A percentile compares a stretch with the other conserved stretches of the same genome.
phyloP scores from a whole-genome alignment of 2,329 filamentous ascomycete genomes.

The Claviceps pazoutovae region DNA sequence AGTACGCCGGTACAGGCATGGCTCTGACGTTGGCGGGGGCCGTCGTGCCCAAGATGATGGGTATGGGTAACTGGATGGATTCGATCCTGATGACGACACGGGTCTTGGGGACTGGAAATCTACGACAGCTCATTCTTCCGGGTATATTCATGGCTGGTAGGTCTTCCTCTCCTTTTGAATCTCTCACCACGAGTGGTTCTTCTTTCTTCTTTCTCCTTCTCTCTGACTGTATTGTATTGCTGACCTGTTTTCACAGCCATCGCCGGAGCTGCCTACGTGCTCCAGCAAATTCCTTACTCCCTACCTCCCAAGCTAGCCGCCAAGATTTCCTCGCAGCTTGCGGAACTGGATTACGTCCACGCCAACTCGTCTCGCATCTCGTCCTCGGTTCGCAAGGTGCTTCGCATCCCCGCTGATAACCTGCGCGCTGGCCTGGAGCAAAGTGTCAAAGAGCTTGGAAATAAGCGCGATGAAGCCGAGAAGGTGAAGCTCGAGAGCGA shows the following conservation, averaged over 20 bases:
- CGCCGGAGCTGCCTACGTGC: slow-evolving; percentile 63
- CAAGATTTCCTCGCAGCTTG: slow-evolving; percentile 72
- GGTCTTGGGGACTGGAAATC: slow-evolving; percentile 65
- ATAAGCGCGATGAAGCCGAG: slow-evolving; percentile 66
- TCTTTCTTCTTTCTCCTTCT: background rate
- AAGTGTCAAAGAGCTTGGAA: slow-evolving; percentile 69
- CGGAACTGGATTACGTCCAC: slow-evolving; percentile 83
- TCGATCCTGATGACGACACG: slow-evolving; percentile 70
- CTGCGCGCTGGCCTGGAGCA: slow-evolving; percentile 72
- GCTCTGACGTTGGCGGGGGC: slow-evolving; percentile 83
- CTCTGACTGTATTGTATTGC: background rate
- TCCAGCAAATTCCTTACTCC: slow-evolving; percentile 78
- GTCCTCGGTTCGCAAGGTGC: slow-evolving; percentile 71
- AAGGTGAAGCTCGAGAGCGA: slow-evolving; percentile 76
- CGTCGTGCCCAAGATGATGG: slow-evolving; percentile 66
- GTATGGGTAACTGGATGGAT: slow-evolving; percentile 80
- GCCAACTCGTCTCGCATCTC: slow-evolving; percentile 75
- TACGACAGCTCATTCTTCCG: slow-evolving; percentile 69
- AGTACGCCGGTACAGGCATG: slow-evolving; percentile 87
- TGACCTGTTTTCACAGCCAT: slow-evolving; percentile 35
- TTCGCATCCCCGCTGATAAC: slow-evolving; percentile 76
- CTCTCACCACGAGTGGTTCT: background rate
- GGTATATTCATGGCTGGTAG: slow-evolving; percentile 66
- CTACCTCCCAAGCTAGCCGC: slow-evolving; percentile 71
- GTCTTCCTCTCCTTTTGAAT: slow-evolving; percentile 20